Base-by-base conservation (phyloP, 2,329 filamentous ascomycete genomes). In the Colletotrichum gloeosporioides region DNA sequence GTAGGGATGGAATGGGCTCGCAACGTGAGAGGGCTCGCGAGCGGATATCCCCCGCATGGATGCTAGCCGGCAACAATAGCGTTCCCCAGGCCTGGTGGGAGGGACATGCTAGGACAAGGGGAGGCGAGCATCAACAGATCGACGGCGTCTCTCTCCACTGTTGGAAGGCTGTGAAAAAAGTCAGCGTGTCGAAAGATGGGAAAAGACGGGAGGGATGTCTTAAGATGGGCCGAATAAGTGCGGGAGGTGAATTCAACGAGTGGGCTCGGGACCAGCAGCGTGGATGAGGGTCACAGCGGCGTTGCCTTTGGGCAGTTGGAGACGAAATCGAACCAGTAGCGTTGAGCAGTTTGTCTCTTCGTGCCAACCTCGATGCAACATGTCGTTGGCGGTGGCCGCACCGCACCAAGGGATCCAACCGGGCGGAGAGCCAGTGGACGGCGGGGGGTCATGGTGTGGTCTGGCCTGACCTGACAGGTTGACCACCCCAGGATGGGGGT, bases 31-130 rank as follows among this genome's bases (percentile, higher is more conserved):
- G 68, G 36, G 59, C 57, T 36, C 49, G 68, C 74, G 44, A 69
- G 70, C 74, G 70, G 71, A 74, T 69, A 62, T 76, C 34, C 74
- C 74, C 74, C 74, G 74, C 71, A 76, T 68, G 59, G 69, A 75
- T 75, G 69, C 69, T 75, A 55, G 69, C 63, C 44, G 25, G 62
- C 53, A 61, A 16, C 18, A 61, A 49, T 64, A 65, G 64, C 71
- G 59, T 74, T 69, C 70, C 71, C 64, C 74, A 69, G 65, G 63
- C 69, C 44, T 59, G 65, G 44, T 76, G 57, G 59, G 59, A 69
- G 70, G 59, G 59, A 69, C 61, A 74, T 62, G 65, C 71, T 66
- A 34, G 64, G 39, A 65, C 59, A 49, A 25, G 49, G 74, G 61
- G 57, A 53, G 34, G 70, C 64, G 64, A 76, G 39, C 57, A 69